These are phyloP conservation scores for Ampelomyces quisqualis DNA, from an alignment of 2,329 filamentous ascomycete genomes.

Conservation along the genomic window DNA sequence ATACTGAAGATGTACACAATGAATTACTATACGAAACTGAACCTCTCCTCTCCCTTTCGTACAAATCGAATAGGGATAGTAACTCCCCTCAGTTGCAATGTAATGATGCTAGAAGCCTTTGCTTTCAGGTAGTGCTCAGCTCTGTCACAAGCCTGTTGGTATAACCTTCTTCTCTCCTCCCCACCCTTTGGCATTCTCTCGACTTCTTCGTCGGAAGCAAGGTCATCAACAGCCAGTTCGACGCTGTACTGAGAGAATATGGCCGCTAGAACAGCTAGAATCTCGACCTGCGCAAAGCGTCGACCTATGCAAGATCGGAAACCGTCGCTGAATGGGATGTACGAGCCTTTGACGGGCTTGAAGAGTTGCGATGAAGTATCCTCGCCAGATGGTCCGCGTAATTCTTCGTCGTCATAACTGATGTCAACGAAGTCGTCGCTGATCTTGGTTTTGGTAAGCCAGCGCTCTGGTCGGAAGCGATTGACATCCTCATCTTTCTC, in stretches of 20 bases:
- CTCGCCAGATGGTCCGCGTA: conserved; percentile 60
- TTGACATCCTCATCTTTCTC: conserved; percentile 56
- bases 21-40: conserved; percentile 39
- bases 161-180: conserved; percentile 58
- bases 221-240: conserved; percentile 64
- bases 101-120: conserved; percentile 64
- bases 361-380: conserved; percentile 64
- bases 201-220: conserved; percentile 46
- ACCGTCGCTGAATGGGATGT: conserved; percentile 58
- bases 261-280: conserved; percentile 55
- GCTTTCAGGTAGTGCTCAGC: conserved; percentile 55
- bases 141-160: conserved; percentile 60
- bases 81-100: conserved; percentile 65
- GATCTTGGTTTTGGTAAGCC: conserved; percentile 54
- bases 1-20: background rate
- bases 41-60: conserved; percentile 68
- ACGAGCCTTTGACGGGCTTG: conserved; percentile 51
- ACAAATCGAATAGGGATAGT: conserved; percentile 69
- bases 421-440: conserved; percentile 39
- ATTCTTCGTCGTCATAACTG: conserved; percentile 53
- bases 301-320: conserved; percentile 57
- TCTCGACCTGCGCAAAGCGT: conserved; percentile 59
- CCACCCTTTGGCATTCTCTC: conserved; percentile 41
- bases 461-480: conserved; percentile 71
- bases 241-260: conserved; percentile 62